Evolutionary conservation across 148 eudicot genomes (phyloP).

Genomic region (Polygonum maritimum): DNA sequence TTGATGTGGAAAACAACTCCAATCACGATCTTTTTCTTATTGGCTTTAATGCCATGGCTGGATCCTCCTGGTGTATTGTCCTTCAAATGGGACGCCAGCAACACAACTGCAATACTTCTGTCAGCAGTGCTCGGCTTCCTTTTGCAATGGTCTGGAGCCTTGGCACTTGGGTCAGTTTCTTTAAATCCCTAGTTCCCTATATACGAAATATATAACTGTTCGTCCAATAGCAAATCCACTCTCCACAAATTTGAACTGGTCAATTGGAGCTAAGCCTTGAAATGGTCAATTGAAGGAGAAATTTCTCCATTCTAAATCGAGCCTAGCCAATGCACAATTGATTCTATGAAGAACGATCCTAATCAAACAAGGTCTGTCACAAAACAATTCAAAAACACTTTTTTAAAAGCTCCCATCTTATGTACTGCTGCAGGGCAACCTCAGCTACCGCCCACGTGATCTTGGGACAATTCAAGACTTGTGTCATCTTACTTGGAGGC

Average conservation of each 20-base stretch:
- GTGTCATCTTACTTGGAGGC: conserved; percentile 79
- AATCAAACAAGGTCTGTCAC: not conserved
- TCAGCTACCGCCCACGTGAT: conserved; percentile 88
- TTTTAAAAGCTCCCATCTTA: not conserved
- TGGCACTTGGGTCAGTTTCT: conserved; percentile 69
- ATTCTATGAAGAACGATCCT: not conserved
- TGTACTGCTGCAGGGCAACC: conserved; percentile 53
- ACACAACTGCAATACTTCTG: conserved; percentile 38
- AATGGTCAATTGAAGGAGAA: not conserved
- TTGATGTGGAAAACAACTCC: conserved; percentile 98
- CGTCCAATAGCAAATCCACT: not conserved
- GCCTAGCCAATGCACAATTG: not conserved
- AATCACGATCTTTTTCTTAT: conserved; percentile 61
- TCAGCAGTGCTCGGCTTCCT: conserved; percentile 82
- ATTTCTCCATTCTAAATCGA: not conserved
- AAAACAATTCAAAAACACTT: not conserved
- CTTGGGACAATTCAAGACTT: conserved; percentile 86
- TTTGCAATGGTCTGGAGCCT: conserved; percentile 86
- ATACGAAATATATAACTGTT: not conserved
- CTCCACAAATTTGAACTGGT: not conserved
- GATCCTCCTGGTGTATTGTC: conserved; percentile 84
- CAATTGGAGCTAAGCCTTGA: not conserved
- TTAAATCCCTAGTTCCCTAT: not conserved
- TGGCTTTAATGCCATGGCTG: conserved; percentile 71
- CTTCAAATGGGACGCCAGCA: conserved; percentile 56